A percentile compares a stretch with the other conserved stretches of the same genome.
Evolutionary conservation across 331 rosid genomes (phyloP).

Genomic region (Malus hybrid): DNA sequence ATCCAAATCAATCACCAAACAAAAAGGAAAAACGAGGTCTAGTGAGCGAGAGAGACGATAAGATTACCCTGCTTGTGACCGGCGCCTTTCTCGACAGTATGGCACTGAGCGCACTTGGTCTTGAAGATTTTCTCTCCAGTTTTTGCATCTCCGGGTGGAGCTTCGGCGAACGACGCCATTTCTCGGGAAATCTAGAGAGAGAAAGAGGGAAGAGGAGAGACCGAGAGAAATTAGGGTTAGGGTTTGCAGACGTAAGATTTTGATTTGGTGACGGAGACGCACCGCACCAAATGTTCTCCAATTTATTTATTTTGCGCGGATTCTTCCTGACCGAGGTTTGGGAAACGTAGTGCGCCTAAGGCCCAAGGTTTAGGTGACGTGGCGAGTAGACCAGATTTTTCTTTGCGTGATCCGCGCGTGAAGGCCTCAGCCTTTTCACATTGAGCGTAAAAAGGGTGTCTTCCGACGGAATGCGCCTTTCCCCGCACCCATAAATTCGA

Average conservation of each 20-base stretch:
- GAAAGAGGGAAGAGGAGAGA: not conserved
- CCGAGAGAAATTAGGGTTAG: not conserved
- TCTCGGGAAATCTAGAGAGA: not conserved
- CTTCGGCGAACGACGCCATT: conserved; percentile 66
- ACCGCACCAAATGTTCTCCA: not conserved
- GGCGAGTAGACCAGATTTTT: not conserved
- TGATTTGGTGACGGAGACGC: not conserved
- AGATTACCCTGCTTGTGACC: conserved; percentile 85
- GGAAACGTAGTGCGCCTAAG: not conserved
- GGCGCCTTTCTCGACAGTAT: conserved; percentile 67
- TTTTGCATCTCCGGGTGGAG: conserved; percentile 56
- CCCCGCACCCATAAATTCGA: not conserved
- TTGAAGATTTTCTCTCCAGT: conserved; percentile 62
- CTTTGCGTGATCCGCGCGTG: not conserved
- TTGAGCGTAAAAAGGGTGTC: not conserved
- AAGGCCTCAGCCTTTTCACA: not conserved
- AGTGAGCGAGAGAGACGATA: not conserved
- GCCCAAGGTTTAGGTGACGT: not conserved
- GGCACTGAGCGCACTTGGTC: conserved; percentile 84
- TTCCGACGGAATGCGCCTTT: not conserved
- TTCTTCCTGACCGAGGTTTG: not conserved
- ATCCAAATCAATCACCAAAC: not conserved
- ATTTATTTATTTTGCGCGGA: not conserved
- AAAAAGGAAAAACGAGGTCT: not conserved
- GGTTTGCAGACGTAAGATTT: not conserved